Evolutionary conservation across 2,329 filamentous ascomycete genomes (phyloP), one percentile per base, ranked within the genome.

Genomic region (Lecanicillium sp.): DNA sequence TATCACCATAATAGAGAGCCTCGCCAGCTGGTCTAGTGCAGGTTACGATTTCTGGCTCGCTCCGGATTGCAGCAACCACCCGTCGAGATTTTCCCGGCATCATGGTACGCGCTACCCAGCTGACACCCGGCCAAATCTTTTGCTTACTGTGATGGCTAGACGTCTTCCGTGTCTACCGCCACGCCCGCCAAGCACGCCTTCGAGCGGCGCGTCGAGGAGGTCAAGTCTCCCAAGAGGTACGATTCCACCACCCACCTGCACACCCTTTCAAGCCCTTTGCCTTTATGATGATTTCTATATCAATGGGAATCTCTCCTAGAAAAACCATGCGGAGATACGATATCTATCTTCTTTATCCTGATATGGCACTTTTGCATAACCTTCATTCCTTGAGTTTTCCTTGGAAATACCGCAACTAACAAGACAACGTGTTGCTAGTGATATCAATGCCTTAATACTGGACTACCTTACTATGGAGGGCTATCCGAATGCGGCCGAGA

Each of bases 291-390:
- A 94, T 86, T n/a, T 71, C 67, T 68, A 74, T 81, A 81, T 86
- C 82, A 94, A 95, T 98, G 92, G 92, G 92, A 98, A 98, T 98
- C 92, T 98, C 94, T 98, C 92, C 84, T 87, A 97, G 86, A 75
- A 78, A n/a, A 70, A 67, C 61, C 65, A 75, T 98, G 92, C 86
- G 83, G 92, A 98, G 80, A 87, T 80, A 64, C 68, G 72, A 81
- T 86, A 61, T 60, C 45, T 51, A 59, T 60, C 54, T 81, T 85
- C 79, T 81, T 79, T 83, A 84, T 79, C 67, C 74, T 74, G 80
- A 59, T 38, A 40, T 44, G 37, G 36, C 29, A n/a, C 13, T 15
- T 17, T 25, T n/a, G 37, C 33, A 29, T 28, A 41, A n/a, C 29
- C 15, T 39, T 36, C 29, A n/a, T 32, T 43, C 41, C 42, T 37